A percentile compares a stretch with the other conserved stretches of the same genome.
phyloP scores from a whole-genome alignment of 2,329 filamentous ascomycete genomes.

The Cucurbitaria berberidis region DNA sequence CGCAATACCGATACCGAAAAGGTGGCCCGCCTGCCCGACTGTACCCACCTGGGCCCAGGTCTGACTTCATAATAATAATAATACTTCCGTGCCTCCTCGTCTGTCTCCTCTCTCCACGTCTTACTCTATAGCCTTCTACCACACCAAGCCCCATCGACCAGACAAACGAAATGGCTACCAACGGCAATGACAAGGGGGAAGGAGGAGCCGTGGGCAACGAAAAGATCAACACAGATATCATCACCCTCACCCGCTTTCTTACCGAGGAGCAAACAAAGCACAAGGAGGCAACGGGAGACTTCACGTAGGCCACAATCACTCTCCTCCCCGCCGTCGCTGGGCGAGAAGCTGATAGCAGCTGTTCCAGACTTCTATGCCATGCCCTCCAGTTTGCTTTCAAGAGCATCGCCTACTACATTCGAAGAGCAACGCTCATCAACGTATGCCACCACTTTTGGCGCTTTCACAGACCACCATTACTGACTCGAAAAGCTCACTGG shows the following conservation, averaged over 20 bases:
- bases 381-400: constrained; percentile 99
- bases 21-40: constrained; percentile 46
- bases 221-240: constrained; percentile 92
- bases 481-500: constrained; percentile 71
- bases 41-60: constrained; percentile 46
- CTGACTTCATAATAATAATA: constrained; percentile 37
- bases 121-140: not conserved
- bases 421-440: constrained; percentile 92
- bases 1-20: constrained; percentile 43
- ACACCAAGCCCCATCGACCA: not conserved
- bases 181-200: constrained; percentile 52
- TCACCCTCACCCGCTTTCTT: constrained; percentile 93
- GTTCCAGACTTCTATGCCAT: constrained; percentile 85
- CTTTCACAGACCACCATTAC: not conserved
- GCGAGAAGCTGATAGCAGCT: not conserved
- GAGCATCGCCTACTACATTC: constrained; percentile 99
- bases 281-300: constrained; percentile 95
- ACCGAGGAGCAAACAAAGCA: constrained; percentile 95
- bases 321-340: not conserved
- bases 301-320: constrained; percentile 79
- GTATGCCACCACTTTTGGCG: constrained; percentile 35
- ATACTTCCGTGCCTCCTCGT: too few relatives aligned
- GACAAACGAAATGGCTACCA: constrained; percentile 44
- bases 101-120: constrained; percentile 1
- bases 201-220: constrained; percentile 65